These are phyloP conservation scores for Avicennia marina DNA, from an alignment of 257 asterid species.

Conservation along the genomic window DNA sequence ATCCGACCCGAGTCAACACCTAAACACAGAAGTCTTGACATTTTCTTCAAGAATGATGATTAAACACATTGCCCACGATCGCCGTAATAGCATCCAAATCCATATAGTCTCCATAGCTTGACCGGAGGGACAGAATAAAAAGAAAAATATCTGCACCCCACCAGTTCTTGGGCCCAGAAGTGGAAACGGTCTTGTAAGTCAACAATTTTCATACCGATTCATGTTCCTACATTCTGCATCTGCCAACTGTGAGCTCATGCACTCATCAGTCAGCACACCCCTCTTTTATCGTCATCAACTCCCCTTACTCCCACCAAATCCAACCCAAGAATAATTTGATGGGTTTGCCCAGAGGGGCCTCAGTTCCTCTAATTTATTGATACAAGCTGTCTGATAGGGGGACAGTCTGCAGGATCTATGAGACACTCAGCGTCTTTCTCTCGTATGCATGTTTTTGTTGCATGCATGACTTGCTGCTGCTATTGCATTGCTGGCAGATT, in stretches of 20 bases:
- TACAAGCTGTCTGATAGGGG: conserved; percentile 7
- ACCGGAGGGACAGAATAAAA: conserved; percentile 4
- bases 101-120: conserved; percentile 13
- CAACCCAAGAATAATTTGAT: too few relatives aligned
- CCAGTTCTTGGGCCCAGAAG: conserved; percentile 3
- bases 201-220: not conserved
- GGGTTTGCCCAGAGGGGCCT: too few relatives aligned
- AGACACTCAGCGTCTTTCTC: not conserved
- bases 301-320: too few relatives aligned
- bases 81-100: conserved; percentile 12
- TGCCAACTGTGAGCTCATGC: not conserved
- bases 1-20: conserved; percentile 21
- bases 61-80: conserved; percentile 8
- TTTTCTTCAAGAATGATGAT: conserved; percentile 8
- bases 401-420: conserved; percentile 6
- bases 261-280: too few relatives aligned
- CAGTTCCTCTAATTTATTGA: conserved; percentile 6
- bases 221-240: not conserved
- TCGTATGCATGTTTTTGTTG: not conserved
- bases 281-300: too few relatives aligned
- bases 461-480: conserved; percentile 12
- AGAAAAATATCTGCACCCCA: not conserved
- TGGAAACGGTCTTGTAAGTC: conserved; percentile 19
- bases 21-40: conserved; percentile 11
- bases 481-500: conserved; percentile 9